Conservation (phyloP, 148 eudicot genomes). For the Vaccinium macrocarpon region DNA sequence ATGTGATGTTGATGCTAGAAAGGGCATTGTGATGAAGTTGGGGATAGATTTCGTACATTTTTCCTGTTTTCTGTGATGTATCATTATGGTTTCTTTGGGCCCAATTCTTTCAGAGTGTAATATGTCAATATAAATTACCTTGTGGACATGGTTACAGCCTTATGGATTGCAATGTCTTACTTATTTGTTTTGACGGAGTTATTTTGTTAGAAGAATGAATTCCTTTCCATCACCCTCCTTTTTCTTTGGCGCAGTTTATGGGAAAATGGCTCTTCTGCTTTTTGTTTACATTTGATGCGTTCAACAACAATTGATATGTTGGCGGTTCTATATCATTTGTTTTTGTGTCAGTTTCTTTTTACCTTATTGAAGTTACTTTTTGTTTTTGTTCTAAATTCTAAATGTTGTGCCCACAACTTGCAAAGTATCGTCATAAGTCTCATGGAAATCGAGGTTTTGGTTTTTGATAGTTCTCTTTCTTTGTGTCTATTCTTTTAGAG, state of each 20-base stretch:
- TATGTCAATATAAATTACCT: background rate
- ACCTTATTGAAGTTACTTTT: background rate
- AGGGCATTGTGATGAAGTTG: background rate
- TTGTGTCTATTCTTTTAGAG: constrained; percentile 13
- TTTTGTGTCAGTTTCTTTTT: background rate
- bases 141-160: background rate
- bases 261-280: background rate
- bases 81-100: background rate
- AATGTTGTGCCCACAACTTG: background rate
- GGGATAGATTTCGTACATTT: background rate
- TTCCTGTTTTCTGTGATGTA: background rate
- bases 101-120: background rate
- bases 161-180: background rate
- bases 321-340: background rate
- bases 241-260: background rate
- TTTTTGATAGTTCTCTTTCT: background rate
- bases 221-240: background rate
- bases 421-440: background rate
- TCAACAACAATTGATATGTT: background rate
- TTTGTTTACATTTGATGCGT: background rate
- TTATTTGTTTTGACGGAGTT: background rate
- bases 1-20: background rate
- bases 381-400: background rate
- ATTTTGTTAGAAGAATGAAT: background rate
- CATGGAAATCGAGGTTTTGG: background rate